Evolutionary conservation across 345 rosid species (phyloP).

Genomic region (Crucihimalaya himalaica): DNA sequence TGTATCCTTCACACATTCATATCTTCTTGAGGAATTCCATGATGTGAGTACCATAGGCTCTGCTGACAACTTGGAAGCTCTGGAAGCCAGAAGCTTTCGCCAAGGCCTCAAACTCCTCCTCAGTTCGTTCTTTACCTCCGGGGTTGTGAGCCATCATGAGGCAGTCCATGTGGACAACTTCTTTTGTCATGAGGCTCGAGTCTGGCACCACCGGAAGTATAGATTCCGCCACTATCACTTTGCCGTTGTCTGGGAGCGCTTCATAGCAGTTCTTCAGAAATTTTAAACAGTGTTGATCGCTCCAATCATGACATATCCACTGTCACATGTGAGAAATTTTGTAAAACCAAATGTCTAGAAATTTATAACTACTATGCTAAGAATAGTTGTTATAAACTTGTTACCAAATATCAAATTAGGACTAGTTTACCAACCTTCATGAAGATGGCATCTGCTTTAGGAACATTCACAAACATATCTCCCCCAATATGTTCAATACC

Average conservation of each 20-base stretch:
- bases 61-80: conserved; percentile 23
- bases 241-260: conserved; percentile 71
- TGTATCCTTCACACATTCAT: neutral
- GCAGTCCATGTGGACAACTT: conserved; percentile 50
- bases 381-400: neutral
- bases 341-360: neutral
- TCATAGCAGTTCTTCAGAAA: conserved; percentile 68
- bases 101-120: conserved; percentile 65
- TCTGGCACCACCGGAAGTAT: conserved; percentile 74
- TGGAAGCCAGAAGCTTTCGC: conserved; percentile 40
- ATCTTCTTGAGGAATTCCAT: conserved; percentile 27
- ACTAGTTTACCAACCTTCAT: conserved; percentile 58
- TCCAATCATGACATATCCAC: conserved; percentile 96
- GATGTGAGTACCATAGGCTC: conserved; percentile 26
- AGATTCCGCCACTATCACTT: conserved; percentile 70
- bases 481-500: conserved; percentile 84
- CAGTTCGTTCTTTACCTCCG: conserved; percentile 83
- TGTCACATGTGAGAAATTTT: conserved; percentile 30
- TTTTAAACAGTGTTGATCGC: conserved; percentile 67
- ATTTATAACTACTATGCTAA: neutral
- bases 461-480: conserved; percentile 77
- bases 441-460: conserved; percentile 81
- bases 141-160: conserved; percentile 92
- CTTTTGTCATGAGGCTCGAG: conserved; percentile 51
- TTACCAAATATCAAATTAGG: neutral